These are phyloP conservation scores for Hygrocybe punicea DNA, from an alignment of 768 basidiomycete genomes.

Conservation along the genomic window DNA sequence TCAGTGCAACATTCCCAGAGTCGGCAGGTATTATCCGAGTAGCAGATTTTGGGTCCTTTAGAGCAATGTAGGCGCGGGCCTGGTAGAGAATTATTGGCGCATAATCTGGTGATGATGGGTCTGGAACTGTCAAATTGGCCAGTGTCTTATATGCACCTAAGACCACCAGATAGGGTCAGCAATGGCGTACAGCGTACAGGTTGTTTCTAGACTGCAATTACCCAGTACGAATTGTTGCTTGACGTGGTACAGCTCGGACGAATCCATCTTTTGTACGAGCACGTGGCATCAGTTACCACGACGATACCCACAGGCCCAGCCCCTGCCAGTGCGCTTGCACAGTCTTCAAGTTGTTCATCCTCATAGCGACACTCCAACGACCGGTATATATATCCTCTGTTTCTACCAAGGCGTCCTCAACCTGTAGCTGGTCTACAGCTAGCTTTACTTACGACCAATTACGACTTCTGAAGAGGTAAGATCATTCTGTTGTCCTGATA, in stretches of 20 bases:
- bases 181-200: not conserved
- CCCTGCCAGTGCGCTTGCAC: not conserved
- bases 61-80: conserved; percentile 73
- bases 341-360: not conserved
- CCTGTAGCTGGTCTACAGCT: conserved; percentile 1
- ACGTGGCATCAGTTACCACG: not conserved
- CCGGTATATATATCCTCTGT: not conserved
- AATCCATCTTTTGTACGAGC: conserved; percentile 41
- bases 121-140: conserved; percentile 52
- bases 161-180: not conserved
- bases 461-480: not conserved
- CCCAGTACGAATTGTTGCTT: conserved; percentile 77
- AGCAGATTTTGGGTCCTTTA: conserved; percentile 56
- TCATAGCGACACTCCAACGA: not conserved
- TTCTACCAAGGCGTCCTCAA: not conserved
- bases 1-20: conserved; percentile 63
- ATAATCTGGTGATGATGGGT: conserved; percentile 61
- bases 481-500: not conserved
- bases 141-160: conserved; percentile 69
- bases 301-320: not conserved
- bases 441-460: not conserved
- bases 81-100: conserved; percentile 67
- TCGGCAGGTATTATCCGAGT: conserved; percentile 53
- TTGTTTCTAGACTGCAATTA: conserved; percentile 24
- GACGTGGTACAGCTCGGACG: conserved; percentile 61